These are phyloP conservation scores for Angophora floribunda DNA, from an alignment of 345 rosid species.

Conservation along the genomic window DNA sequence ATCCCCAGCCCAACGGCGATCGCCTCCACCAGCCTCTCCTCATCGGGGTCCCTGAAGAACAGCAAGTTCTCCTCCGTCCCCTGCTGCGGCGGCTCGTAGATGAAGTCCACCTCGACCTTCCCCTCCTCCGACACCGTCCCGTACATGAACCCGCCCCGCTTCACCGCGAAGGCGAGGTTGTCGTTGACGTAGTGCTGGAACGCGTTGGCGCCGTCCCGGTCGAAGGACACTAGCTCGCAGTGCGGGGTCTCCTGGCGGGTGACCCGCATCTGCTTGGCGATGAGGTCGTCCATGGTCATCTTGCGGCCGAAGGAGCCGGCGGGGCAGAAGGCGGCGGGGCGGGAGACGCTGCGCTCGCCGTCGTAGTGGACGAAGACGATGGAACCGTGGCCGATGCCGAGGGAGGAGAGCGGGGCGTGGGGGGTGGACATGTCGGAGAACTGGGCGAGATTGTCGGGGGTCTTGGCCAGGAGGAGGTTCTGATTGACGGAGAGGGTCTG, in stretches of 20 bases:
- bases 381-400: slow-evolving; percentile 68
- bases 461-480: slow-evolving; percentile 63
- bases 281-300: slow-evolving; percentile 94
- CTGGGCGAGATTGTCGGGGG: slow-evolving; percentile 32
- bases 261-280: slow-evolving; percentile 85
- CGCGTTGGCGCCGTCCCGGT: slow-evolving; percentile 72
- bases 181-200: slow-evolving; percentile 77
- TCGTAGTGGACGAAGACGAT: slow-evolving; percentile 65
- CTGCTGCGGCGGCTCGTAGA: slow-evolving; percentile 91
- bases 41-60: slow-evolving; percentile 51
- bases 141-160: slow-evolving; percentile 92
- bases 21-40: slow-evolving; percentile 72
- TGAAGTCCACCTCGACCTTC: slow-evolving; percentile 70
- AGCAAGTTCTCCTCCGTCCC: slow-evolving; percentile 49
- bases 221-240: slow-evolving; percentile 78
- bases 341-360: slow-evolving; percentile 56
- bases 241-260: slow-evolving; percentile 75
- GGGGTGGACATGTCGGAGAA: slow-evolving; percentile 74
- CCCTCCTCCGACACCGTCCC: slow-evolving; percentile 76
- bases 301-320: slow-evolving; percentile 91
- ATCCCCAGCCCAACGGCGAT: slow-evolving; percentile 77
- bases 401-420: slow-evolving; percentile 36
- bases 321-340: slow-evolving; percentile 57
- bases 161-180: slow-evolving; percentile 64
- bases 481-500: slow-evolving; percentile 78